phyloP scores from a whole-genome alignment of 306 rosid species.

The Phaseolus lunatus region DNA sequence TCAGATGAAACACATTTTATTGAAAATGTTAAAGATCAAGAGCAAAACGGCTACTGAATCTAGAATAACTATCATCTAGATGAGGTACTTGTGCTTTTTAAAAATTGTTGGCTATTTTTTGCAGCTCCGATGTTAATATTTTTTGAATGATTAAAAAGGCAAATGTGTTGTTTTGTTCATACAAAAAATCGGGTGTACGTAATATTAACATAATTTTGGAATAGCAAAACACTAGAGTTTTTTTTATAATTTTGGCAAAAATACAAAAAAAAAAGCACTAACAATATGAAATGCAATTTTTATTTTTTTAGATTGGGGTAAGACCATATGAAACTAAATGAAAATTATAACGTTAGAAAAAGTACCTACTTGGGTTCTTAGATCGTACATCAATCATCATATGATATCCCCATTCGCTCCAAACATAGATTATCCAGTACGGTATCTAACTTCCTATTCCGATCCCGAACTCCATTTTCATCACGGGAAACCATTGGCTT shows the following conservation, averaged over 20 bases:
- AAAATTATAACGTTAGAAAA: neutral
- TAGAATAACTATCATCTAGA: neutral
- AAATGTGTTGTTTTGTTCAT: neutral
- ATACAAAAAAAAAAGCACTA: neutral
- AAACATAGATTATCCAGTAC: conserved; percentile 31
- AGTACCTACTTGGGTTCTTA: neutral
- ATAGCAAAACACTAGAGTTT: conserved; percentile 7
- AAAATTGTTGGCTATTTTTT: neutral
- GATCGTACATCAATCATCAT: neutral
- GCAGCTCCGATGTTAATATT: neutral
- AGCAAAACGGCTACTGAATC: neutral
- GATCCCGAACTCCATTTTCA: conserved; percentile 40
- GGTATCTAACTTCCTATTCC: conserved; percentile 35
- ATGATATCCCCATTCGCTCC: neutral
- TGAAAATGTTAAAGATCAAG: conserved; percentile 29
- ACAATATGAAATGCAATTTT: neutral
- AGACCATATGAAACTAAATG: neutral
- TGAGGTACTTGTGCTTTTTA: conserved; percentile 2
- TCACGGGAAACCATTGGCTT: conserved; percentile 51
- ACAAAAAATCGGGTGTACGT: neutral
- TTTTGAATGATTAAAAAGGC: conserved; percentile 7
- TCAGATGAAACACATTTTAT: conserved; percentile 18
- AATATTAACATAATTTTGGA: conserved; percentile 8
- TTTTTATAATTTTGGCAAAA: neutral
- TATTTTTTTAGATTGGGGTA: neutral